Conservation (phyloP, 164 flowering plant genomes). For the Pachysandra terminalis region DNA sequence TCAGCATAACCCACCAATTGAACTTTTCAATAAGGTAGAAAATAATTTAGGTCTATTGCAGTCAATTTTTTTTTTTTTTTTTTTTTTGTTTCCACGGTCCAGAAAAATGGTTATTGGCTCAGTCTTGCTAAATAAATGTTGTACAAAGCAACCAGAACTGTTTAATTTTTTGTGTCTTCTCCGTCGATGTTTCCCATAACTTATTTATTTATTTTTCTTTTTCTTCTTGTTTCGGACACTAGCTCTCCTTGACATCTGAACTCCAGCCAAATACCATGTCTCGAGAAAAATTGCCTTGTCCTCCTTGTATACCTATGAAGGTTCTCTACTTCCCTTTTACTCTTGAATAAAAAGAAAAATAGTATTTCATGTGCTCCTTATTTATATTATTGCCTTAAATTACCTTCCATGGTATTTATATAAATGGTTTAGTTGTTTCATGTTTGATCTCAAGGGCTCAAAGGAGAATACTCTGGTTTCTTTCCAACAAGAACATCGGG, state of each 20-base stretch:
- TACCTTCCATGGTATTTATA: constrained; percentile 10
- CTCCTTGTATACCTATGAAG: constrained; percentile 28
- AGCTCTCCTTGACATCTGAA: constrained; percentile 71
- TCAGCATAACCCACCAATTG: constrained; percentile 60
- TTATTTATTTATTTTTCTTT: constrained; percentile 1
- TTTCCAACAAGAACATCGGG: constrained; percentile 45
- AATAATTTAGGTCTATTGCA: neutral
- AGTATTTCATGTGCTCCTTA: neutral
- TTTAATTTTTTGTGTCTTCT: neutral
- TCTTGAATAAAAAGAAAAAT: neutral
- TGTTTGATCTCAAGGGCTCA: constrained; percentile 60
- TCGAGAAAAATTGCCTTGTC: constrained; percentile 29
- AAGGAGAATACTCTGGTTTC: constrained; percentile 62
- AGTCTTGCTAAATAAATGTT: neutral
- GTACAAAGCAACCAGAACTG: neutral
- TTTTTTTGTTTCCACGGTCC: neutral
- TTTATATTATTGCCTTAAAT: neutral
- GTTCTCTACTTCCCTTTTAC: constrained; percentile 32
- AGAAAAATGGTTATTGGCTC: neutral
- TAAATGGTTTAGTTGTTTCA: constrained; percentile 18
- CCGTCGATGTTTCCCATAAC: neutral
- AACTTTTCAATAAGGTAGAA: constrained; percentile 81
- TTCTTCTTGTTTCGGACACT: constrained; percentile 6
- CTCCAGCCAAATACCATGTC: constrained; percentile 40
- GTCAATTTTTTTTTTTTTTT: neutral